Conservation (phyloP, 2,329 filamentous ascomycete species). For the Bipolaris sorokiniana region DNA sequence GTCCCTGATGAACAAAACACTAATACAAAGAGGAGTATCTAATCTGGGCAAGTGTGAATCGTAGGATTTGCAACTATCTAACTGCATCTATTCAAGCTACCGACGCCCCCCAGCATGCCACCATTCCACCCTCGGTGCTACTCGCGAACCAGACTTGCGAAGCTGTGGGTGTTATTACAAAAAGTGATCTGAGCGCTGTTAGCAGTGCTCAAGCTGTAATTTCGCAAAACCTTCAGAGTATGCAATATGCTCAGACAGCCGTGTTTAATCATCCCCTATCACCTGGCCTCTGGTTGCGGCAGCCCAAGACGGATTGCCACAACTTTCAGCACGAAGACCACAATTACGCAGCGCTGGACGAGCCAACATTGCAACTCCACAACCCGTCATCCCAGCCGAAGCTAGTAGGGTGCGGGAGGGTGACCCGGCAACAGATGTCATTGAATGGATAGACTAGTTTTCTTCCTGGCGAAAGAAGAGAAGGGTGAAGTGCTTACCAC, state of each 20-base stretch:
- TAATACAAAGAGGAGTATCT: too few species aligned
- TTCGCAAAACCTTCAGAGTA: conserved; percentile 13
- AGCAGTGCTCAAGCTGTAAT: conserved; percentile 16
- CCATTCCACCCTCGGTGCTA: background rate
- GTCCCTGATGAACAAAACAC: background rate
- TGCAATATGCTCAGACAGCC: conserved; percentile 65
- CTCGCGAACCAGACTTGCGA: background rate
- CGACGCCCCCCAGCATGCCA: too few species aligned
- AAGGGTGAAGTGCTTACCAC: conserved; percentile 32
- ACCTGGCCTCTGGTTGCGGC: conserved; percentile 60
- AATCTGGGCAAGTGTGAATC: background rate
- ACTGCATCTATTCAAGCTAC: background rate
- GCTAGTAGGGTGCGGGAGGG: conserved; percentile 72
- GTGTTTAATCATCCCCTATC: conserved; percentile 70
- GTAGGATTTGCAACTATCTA: background rate
- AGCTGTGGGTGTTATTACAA: background rate
- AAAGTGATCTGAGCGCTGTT: conserved; percentile 10
- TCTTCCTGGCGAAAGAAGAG: conserved; percentile 57
- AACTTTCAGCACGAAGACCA: conserved; percentile 62
- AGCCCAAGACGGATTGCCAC: conserved; percentile 52
- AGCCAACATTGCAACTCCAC: conserved; percentile 68
- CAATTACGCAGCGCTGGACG: conserved; percentile 55
- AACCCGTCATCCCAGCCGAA: conserved; percentile 69
- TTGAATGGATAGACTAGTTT: conserved; percentile 69
- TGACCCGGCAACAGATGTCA: conserved; percentile 69